Evolutionary conservation across 2,329 filamentous ascomycete genomes (phyloP).

Genomic region (Fusarium xylarioides): DNA sequence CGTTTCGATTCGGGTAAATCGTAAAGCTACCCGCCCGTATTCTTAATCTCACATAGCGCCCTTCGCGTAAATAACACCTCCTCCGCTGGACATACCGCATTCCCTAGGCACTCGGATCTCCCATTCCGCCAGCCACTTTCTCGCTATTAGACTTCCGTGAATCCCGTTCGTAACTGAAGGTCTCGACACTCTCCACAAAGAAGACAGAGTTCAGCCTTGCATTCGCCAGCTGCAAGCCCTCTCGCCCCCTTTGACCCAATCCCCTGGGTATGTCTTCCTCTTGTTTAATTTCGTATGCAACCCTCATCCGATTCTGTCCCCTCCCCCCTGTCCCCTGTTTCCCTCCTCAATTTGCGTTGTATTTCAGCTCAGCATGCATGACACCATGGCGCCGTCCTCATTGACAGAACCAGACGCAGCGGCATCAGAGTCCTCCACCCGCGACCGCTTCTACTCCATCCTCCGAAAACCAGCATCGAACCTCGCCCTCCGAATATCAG

Average conservation of each 20-base stretch:
- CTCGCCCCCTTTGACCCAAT: not conserved
- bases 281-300: not conserved
- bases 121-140: not conserved
- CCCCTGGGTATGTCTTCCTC: not conserved
- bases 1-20: not conserved
- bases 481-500: not conserved
- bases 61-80: not conserved
- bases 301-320: not conserved
- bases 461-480: slow-evolving; percentile 20
- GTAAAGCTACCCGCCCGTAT: not conserved
- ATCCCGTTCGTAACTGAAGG: not conserved
- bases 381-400: slow-evolving; percentile 2
- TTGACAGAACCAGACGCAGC: not conserved
- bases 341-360: not conserved
- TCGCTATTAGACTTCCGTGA: not conserved
- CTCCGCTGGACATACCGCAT: not conserved
- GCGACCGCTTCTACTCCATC: slow-evolving; percentile 3
- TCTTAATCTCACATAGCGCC: not conserved
- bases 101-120: not conserved
- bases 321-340: not conserved
- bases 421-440: not conserved
- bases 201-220: slow-evolving; percentile 28
- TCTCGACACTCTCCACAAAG: slow-evolving; percentile 4
- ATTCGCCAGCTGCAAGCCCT: slow-evolving; percentile 18
- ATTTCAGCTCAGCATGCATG: not conserved